Evolutionary conservation across 192 early-diverging fungal genomes (phyloP).

Genomic region (Coemansia sp.): DNA sequence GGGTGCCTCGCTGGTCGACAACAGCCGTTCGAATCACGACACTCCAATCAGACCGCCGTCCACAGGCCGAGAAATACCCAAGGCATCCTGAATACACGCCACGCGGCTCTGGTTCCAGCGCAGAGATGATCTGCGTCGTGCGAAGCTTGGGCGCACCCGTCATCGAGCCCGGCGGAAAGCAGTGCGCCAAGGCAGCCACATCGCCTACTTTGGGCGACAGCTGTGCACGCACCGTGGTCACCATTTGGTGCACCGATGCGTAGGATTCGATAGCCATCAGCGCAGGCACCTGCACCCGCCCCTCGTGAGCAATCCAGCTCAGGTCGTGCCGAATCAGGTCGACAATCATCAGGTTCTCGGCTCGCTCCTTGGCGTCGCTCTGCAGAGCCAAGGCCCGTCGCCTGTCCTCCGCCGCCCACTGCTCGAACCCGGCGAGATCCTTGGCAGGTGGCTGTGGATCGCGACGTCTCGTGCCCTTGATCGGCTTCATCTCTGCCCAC

Average conservation of each 20-base stretch:
- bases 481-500: conserved; percentile 89
- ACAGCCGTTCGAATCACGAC: conserved; percentile 93
- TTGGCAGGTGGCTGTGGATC: background rate
- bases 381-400: conserved; percentile 42
- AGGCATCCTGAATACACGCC: conserved; percentile 88
- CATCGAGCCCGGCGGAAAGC: conserved; percentile 97
- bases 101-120: conserved; percentile 63
- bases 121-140: conserved; percentile 72
- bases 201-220: conserved; percentile 57
- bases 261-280: conserved; percentile 90
- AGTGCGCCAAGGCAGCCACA: conserved; percentile 66
- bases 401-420: conserved; percentile 18
- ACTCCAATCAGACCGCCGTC: conserved; percentile 64
- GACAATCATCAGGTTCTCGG: conserved; percentile 98
- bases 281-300: conserved; percentile 68
- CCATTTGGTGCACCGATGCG: conserved; percentile 89
- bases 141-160: conserved; percentile 95
- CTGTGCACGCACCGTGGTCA: conserved; percentile 74
- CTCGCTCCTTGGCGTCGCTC: conserved; percentile 80
- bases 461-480: conserved; percentile 75
- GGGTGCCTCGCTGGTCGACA: conserved; percentile 11
- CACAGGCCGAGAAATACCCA: conserved; percentile 77
- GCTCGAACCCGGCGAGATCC: background rate
- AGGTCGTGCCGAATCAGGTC: conserved; percentile 95
- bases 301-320: conserved; percentile 63